These are phyloP conservation scores for Cordyceps cicadae DNA, from an alignment of 2,329 filamentous ascomycete species.

Conservation along the genomic window DNA sequence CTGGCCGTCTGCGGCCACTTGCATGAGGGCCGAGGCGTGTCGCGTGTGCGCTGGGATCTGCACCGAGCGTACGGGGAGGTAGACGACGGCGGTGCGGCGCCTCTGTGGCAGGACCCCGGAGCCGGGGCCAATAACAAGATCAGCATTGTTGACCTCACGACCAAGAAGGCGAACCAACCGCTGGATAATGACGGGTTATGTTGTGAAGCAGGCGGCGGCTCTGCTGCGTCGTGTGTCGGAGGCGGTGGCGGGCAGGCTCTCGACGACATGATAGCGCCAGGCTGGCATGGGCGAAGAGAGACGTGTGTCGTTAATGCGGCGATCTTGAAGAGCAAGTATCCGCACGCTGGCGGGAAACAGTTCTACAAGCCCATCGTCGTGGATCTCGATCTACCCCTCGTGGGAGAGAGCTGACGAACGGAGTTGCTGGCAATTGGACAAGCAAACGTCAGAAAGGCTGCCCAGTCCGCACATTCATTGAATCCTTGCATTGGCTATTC, in stretches of 20 bases:
- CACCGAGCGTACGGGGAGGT: constrained; percentile 25
- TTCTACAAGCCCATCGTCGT: constrained; percentile 80
- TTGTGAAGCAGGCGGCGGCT: neutral
- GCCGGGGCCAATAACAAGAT: constrained; percentile 37
- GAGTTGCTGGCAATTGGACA: neutral
- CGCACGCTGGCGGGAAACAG: constrained; percentile 51
- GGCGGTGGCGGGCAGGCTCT: neutral
- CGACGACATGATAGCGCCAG: constrained; percentile 26
- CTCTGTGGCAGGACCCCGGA: constrained; percentile 53
- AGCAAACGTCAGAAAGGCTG: no score
- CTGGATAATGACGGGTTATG: constrained; percentile 4
- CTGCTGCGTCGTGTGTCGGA: neutral
- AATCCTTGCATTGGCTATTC: no score
- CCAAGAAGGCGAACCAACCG: neutral
- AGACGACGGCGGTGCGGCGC: constrained; percentile 33
- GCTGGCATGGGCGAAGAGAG: constrained; percentile 46
- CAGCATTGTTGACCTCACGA: neutral
- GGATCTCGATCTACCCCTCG: constrained; percentile 62
- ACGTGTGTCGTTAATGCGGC: constrained; percentile 77
- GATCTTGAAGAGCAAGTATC: constrained; percentile 60
- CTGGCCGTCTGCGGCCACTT: constrained; percentile 66
- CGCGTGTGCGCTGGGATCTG: constrained; percentile 54
- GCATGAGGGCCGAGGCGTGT: constrained; percentile 57
- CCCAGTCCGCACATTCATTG: no score
- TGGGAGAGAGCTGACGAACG: constrained; percentile 19